These are phyloP conservation scores for Mycena rosella DNA, from an alignment of 768 basidiomycete genomes.

Conservation along the genomic window DNA sequence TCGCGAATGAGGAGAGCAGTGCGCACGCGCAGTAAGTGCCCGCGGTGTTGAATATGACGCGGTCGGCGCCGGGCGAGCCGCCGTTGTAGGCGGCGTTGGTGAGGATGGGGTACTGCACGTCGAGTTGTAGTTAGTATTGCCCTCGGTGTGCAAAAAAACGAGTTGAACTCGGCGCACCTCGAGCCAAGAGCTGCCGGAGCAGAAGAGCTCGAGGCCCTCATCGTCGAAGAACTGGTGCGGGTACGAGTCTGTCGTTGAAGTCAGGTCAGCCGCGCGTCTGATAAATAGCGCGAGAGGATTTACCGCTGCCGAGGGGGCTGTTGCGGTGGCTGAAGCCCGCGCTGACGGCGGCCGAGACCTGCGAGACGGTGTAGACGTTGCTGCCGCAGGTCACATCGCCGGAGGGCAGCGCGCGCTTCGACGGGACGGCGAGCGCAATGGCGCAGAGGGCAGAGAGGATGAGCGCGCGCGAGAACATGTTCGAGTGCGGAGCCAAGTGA, in stretches of 20 bases:
- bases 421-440: constrained; percentile 19
- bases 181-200: constrained; percentile 33
- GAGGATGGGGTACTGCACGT: constrained; percentile 38
- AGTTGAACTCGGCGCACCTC: constrained; percentile 38
- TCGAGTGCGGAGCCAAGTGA: too few species aligned
- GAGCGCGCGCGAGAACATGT: constrained; percentile 6
- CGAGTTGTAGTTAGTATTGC: background rate
- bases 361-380: constrained; percentile 34
- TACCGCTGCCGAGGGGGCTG: constrained; percentile 37
- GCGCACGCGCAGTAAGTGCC: constrained; percentile 45
- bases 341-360: constrained; percentile 34
- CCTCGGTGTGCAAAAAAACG: too few species aligned
- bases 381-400: constrained; percentile 40
- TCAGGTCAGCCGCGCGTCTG: too few species aligned
- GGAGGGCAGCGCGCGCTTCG: constrained; percentile 34
- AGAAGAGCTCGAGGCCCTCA: constrained; percentile 38
- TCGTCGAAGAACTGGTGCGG: constrained; percentile 40
- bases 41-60: constrained; percentile 39
- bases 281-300: background rate
- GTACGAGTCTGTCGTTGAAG: constrained; percentile 34
- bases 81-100: constrained; percentile 37
- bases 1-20: too few species aligned
- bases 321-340: constrained; percentile 33
- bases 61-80: constrained; percentile 43
- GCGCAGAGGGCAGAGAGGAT: background rate